phyloP scores from a whole-genome alignment of 2,329 filamentous ascomycete genomes.

The Apiospora phragmitis region DNA sequence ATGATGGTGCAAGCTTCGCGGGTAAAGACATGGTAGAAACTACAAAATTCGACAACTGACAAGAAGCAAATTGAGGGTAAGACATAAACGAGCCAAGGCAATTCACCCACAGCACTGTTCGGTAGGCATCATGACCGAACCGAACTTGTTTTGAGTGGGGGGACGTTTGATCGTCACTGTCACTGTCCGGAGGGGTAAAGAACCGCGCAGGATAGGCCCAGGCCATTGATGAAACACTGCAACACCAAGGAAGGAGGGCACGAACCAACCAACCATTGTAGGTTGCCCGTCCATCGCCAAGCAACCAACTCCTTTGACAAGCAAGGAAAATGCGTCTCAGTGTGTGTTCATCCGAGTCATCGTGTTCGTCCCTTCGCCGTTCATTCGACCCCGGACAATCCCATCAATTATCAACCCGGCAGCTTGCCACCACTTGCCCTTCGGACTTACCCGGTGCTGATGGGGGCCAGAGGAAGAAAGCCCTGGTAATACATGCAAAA shows the following conservation, averaged over 20 bases:
- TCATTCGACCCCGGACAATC: too few species aligned
- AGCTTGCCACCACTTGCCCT: too few species aligned
- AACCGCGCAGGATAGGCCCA: background rate
- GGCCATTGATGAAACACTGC: background rate
- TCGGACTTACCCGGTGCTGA: background rate
- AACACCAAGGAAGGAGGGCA: background rate
- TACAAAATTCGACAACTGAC: background rate
- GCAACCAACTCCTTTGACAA: background rate
- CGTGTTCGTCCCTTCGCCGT: background rate
- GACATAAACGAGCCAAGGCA: background rate
- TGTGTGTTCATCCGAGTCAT: background rate
- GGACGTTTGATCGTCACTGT: conserved; percentile 1
- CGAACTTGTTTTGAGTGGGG: background rate
- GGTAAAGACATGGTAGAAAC: background rate
- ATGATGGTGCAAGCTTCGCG: background rate
- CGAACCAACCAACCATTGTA: background rate
- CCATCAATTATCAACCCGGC: too few species aligned
- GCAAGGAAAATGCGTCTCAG: background rate
- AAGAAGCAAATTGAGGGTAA: background rate
- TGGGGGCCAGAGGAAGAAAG: background rate
- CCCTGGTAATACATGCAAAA: conserved; percentile 24
- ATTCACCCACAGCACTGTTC: background rate
- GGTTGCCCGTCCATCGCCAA: background rate
- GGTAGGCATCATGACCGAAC: background rate
- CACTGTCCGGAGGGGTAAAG: background rate